These are phyloP conservation scores for Ananas comosus DNA, from an alignment of 176 grass and related monocot genomes.

Conservation along the genomic window DNA sequence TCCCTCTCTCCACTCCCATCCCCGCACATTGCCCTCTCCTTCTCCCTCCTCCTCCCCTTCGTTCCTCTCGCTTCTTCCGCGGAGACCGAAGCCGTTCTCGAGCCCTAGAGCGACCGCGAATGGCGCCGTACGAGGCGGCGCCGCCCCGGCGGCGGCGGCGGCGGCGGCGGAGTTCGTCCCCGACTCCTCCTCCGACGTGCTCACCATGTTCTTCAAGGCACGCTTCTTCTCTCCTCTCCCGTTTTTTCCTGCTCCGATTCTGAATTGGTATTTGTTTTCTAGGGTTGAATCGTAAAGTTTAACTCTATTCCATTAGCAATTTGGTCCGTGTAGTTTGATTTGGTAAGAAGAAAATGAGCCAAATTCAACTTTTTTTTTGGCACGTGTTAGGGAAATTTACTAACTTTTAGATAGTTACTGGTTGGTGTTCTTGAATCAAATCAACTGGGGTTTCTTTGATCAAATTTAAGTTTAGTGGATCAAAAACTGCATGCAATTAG, in stretches of 20 bases:
- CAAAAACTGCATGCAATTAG: too few species aligned
- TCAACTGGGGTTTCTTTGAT: too few species aligned
- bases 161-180: constrained; percentile 3
- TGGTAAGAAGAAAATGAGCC: too few species aligned
- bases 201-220: constrained; percentile 27
- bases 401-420: too few species aligned
- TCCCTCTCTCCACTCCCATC: constrained; percentile 2
- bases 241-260: not conserved
- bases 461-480: too few species aligned
- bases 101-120: not conserved
- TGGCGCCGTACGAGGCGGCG: not conserved
- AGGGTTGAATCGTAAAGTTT: too few species aligned
- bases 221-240: not conserved
- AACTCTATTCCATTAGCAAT: not conserved
- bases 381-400: too few species aligned
- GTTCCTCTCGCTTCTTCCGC: not conserved
- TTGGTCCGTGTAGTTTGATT: not conserved
- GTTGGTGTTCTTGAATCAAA: too few species aligned
- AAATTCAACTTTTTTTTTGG: too few species aligned
- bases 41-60: not conserved
- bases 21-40: not conserved
- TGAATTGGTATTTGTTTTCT: not conserved
- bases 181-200: constrained; percentile 12
- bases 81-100: not conserved
- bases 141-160: not conserved